Evolutionary conservation across 768 basidiomycete genomes (phyloP), one percentile per base, ranked within the genome.

Genomic region (Xerocomus spinulosus): DNA sequence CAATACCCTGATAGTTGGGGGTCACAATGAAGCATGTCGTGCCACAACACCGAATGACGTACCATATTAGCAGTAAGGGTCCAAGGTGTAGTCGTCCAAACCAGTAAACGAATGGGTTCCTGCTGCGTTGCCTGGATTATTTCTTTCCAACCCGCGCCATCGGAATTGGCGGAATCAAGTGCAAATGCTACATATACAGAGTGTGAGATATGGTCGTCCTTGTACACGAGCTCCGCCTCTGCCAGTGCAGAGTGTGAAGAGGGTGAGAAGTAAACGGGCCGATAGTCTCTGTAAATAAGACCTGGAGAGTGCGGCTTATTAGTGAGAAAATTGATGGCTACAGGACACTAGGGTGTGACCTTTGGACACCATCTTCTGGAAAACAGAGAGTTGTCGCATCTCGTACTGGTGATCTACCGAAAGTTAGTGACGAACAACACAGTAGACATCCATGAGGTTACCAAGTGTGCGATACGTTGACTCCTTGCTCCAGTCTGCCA

Each of bases 41-140:
- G 35, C 32, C 32, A 49, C 14, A 21, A 38, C 6, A n/a, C 21
- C 17, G 37, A 17, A 28, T n/a, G 28, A 48, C 77, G 34, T 55
- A 92, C 93, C 87, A 93, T 92, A 60, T 99, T 98, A 2, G 92
- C 90, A 5, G 89, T 92, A 39, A 98, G 70, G 4, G 92, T 98
- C 95, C 95, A 99, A 1, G 95, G 90, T 0, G 95, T 98, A 4
- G 95, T 98, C 3, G 95, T 98, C 95, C 95, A 99, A 4, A 95
- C 87, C 15, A 92, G 71, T 9, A 96, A 57, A 24, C 76, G 74
- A 10, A 84, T 66, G 41, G 58, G 15, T 54, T 62, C 61, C 2
- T 60, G 54, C 7, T 77, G 44, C 14, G 74, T 49, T 14, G 69
- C 48, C 20, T 63, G 67, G 38, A 76, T 12, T 30, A 54, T 37